Conservation (phyloP, 768 basidiomycete genomes). For the Xerocomus spinulosus region DNA sequence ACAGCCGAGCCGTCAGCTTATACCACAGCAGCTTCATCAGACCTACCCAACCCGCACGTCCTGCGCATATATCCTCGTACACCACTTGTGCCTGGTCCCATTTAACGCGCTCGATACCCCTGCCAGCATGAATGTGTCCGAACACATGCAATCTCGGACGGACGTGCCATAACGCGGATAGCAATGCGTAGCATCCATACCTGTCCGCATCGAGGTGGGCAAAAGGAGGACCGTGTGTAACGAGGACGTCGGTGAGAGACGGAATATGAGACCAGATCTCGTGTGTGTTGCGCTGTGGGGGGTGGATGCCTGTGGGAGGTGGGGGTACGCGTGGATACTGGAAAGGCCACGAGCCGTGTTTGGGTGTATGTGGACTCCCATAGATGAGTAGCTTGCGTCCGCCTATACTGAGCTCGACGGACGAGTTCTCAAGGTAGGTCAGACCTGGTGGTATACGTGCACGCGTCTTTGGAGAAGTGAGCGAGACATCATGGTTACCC, state of each 20-base stretch:
- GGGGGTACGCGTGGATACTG: neutral
- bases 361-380: neutral
- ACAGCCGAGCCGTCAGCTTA: neutral
- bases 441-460: neutral
- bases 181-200: neutral
- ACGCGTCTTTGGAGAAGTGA: neutral
- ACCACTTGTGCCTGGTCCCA: neutral
- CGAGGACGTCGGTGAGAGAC: neutral
- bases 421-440: neutral
- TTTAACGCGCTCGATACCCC: neutral
- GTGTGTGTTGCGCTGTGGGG: neutral
- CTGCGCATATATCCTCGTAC: neutral
- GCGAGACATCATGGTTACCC: neutral
- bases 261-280: neutral
- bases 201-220: neutral
- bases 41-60: neutral
- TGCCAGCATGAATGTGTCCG: neutral
- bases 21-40: neutral
- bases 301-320: neutral
- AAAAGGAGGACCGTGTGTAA: neutral
- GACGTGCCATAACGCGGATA: neutral
- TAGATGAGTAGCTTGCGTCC: neutral
- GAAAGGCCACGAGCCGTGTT: neutral
- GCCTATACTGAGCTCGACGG: neutral
- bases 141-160: neutral